phyloP scores from a whole-genome alignment of 345 rosid species.

The Salix viminalis region DNA sequence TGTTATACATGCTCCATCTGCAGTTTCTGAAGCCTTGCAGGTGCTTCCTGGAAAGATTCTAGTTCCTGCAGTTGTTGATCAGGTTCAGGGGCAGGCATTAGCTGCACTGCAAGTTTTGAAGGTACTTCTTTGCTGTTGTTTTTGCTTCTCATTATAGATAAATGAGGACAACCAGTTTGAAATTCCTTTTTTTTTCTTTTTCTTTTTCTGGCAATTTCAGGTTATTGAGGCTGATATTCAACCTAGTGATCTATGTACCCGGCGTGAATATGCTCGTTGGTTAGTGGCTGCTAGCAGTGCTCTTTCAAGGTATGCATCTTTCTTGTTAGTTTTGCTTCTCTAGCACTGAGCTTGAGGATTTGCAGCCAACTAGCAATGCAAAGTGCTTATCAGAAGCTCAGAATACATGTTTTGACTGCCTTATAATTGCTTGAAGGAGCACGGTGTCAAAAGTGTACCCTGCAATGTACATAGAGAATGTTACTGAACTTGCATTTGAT shows the following conservation, averaged over 20 bases:
- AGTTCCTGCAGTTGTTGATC: conserved; percentile 79
- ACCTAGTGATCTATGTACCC: conserved; percentile 74
- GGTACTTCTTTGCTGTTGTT: conserved; percentile 34
- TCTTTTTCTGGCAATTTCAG: conserved; percentile 21
- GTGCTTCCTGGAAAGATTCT: conserved; percentile 71
- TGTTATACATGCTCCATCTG: conserved; percentile 90
- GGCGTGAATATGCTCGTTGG: conserved; percentile 95
- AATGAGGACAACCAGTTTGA: conserved; percentile 7
- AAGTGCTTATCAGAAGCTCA: conserved; percentile 1
- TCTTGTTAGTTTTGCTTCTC: conserved; percentile 15
- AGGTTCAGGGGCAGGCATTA: conserved; percentile 81
- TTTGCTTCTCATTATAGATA: background rate
- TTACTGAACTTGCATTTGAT: conserved; percentile 88
- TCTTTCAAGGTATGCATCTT: conserved; percentile 61
- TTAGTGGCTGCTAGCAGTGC: conserved; percentile 76
- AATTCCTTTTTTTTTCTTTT: background rate
- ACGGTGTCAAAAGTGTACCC: conserved; percentile 81
- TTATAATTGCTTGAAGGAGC: conserved; percentile 47
- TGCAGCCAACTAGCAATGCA: conserved; percentile 11
- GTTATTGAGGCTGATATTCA: conserved; percentile 76
- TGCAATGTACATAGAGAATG: conserved; percentile 89
- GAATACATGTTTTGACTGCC: conserved; percentile 9
- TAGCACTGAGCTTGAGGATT: conserved; percentile 16
- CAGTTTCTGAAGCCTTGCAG: conserved; percentile 56
- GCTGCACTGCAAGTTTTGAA: conserved; percentile 81